Evolutionary conservation across 2,329 filamentous ascomycete species (phyloP), one percentile per base, ranked within the genome.

Genomic region (Colletotrichum liriopes): DNA sequence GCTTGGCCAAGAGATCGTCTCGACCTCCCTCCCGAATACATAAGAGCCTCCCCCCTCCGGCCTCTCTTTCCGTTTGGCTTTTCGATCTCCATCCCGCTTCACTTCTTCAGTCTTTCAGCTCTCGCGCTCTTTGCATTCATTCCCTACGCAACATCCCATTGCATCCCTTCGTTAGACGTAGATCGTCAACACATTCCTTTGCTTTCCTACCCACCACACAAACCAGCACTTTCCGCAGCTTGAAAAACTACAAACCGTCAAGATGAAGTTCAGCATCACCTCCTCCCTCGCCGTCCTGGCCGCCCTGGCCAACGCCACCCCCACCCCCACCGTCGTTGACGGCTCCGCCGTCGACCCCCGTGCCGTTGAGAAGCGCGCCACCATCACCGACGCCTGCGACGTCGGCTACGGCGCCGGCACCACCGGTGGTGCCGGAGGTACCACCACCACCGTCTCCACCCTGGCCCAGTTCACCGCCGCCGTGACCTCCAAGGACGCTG

Each of bases 361-460:
- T 43, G 45, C 60, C 67, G 47, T 66, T 49, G 74, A 76, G 73
- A 82, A 82, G 78, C 79, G 80, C 58, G 80, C 81, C 63, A 74
- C 79, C 74, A 77, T 82, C 75, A 81, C 78, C 8, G 81, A 83
- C 61, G 78, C 79, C n/a, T 81, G 79, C 67, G 69, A 77, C 65
- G 76, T 83, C 52, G 81, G 82, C 9, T 83, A 80, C 73, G 81
- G 80, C 52, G 77, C 77, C 54, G 85, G 87, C 64, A 88, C 87
- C 43, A 88, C 83, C 1, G 87, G 87, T 71, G 87, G 87, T 66
- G 80, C 82, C 62, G 86, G 86, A 65, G 86, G 86, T 58, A 80
- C 85, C 29, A 86, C 84, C 16, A 86, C 84, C 47, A 88, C 86
- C 52, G 88, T 90, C 65, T 85, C 85, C 26, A 84, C 83, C 18